phyloP scores from a whole-genome alignment of 2,329 filamentous ascomycete genomes.

The Zymoseptoria crescenta region DNA sequence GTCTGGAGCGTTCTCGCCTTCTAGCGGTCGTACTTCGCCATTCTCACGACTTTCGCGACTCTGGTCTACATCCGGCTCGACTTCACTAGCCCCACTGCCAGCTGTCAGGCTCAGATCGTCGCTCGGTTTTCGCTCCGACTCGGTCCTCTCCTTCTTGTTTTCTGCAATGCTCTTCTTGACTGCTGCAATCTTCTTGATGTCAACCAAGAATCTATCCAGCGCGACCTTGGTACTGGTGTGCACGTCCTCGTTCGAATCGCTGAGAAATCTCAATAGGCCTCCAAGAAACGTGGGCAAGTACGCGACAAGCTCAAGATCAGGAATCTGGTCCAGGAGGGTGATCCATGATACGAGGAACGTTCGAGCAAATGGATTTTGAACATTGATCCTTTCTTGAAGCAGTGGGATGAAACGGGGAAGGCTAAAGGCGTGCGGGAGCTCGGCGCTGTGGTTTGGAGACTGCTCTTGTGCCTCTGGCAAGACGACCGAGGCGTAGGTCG shows the following conservation, averaged over 20 bases:
- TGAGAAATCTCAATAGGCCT: constrained; percentile 83
- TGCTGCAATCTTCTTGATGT: constrained; percentile 89
- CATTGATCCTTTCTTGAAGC: constrained; percentile 86
- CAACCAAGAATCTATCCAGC: constrained; percentile 79
- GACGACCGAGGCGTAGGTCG: constrained; percentile 86
- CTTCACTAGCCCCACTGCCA: constrained; percentile 40
- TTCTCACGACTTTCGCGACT: constrained; percentile 16
- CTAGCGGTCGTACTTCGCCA: constrained; percentile 10
- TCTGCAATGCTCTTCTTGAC: constrained; percentile 89
- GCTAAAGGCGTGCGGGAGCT: constrained; percentile 83
- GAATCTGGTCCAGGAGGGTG: constrained; percentile 87
- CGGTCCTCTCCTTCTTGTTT: constrained; percentile 62
- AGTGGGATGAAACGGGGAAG: constrained; percentile 85
- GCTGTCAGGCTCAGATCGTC: constrained; percentile 13
- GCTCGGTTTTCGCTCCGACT: constrained; percentile 20
- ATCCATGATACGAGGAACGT: constrained; percentile 97
- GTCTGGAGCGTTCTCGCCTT: constrained; percentile 2
- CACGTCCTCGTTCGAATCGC: constrained; percentile 87
- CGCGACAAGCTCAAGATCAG: constrained; percentile 87
- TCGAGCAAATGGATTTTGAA: constrained; percentile 87
- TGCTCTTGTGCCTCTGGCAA: constrained; percentile 40
- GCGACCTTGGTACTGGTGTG: constrained; percentile 84
- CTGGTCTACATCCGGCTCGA: constrained; percentile 18
- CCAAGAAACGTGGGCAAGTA: constrained; percentile 87
- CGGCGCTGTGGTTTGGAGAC: constrained; percentile 30